Base-by-base conservation (phyloP, 768 basidiomycete genomes). In the Kwoniella sp. region DNA sequence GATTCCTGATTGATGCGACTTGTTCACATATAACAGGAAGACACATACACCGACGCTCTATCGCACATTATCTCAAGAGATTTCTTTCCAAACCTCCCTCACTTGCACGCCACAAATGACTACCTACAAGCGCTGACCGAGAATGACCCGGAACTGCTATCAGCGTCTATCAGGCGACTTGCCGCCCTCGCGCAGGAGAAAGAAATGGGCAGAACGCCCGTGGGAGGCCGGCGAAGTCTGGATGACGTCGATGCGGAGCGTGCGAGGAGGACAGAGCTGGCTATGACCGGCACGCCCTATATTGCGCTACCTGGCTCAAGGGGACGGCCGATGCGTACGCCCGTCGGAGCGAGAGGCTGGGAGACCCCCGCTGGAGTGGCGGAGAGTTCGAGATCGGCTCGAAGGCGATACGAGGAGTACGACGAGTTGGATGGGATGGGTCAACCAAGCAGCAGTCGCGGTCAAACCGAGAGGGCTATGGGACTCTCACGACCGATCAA, bases 41-140 rank as follows among this genome's bases (percentile, higher is more conserved):
- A 98, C 68, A 92, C 93, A 77, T 98, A 98, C 80, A 93, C 92
- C 1, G 87, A 86, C 52, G 90, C 90, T 1, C 85, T 99, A 23
- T 92, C 91, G 12, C 86, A 88, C 53, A 97, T 98, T 74, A 98
- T 98, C 74, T 90, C 91, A 41, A 89, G 96, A 55, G 95, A 98
- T 82, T 99, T 99, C 85, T 99, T 98, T 76, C 96, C 96, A 0
- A 92, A 92, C 13, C 86, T 98, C 11, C 87, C 89, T 20, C 91
- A 92, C 72, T 85, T 95, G 28, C 91, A 94, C 72, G 90, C 92
- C 22, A 90, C 91, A 31, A 92, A 94, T 78, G 85, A 84, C 63
- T 93, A 93, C 81, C 86, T 95, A 25, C 88, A 90, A 66, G 92
- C 92, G 2, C 82, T 92, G 45, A 85, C 86, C 50, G 84, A 87